These are phyloP conservation scores for Tolypocladium ovalisporum DNA, from an alignment of 2,329 filamentous ascomycete species.

Conservation along the genomic window DNA sequence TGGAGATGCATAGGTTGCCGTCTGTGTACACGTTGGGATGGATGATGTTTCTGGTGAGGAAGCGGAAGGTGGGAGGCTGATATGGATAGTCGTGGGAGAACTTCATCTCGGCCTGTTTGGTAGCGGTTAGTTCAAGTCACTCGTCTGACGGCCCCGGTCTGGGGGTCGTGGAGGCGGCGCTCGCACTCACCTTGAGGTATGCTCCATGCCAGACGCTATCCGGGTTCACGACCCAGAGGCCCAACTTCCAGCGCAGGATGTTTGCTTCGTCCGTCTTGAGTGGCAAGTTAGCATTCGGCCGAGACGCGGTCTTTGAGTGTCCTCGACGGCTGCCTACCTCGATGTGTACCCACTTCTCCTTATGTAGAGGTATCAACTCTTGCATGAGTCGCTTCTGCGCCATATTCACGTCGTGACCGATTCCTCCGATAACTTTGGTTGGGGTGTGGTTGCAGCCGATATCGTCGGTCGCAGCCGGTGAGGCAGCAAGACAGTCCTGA, in stretches of 20 bases:
- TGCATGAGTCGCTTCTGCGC: conserved; percentile 73
- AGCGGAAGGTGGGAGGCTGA: conserved; percentile 79
- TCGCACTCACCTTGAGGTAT: conserved; percentile 61
- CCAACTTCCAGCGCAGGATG: conserved; percentile 78
- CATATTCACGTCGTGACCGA: conserved; percentile 18
- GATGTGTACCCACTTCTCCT: conserved; percentile 91
- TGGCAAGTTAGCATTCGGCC: conserved; percentile 2
- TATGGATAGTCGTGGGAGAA: conserved; percentile 88
- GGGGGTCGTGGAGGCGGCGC: background rate
- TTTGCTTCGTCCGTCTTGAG: conserved; percentile 64
- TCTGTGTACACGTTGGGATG: conserved; percentile 93
- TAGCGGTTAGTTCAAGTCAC: background rate
- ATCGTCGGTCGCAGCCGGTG: too few relatives aligned
- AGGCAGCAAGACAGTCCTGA: background rate
- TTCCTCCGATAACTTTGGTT: background rate
- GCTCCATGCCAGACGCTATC: conserved; percentile 88
- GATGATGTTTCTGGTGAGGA: conserved; percentile 61
- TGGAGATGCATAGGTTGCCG: conserved; percentile 90
- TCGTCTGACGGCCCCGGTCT: background rate
- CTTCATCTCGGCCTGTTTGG: conserved; percentile 60
- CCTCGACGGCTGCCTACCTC: conserved; percentile 42
- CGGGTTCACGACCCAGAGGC: conserved; percentile 83
- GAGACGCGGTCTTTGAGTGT: background rate
- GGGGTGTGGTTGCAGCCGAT: background rate
- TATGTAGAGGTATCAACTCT: conserved; percentile 69